Evolutionary conservation across 2,329 filamentous ascomycete species (phyloP).

Genomic region (Colletotrichum spaethianum): DNA sequence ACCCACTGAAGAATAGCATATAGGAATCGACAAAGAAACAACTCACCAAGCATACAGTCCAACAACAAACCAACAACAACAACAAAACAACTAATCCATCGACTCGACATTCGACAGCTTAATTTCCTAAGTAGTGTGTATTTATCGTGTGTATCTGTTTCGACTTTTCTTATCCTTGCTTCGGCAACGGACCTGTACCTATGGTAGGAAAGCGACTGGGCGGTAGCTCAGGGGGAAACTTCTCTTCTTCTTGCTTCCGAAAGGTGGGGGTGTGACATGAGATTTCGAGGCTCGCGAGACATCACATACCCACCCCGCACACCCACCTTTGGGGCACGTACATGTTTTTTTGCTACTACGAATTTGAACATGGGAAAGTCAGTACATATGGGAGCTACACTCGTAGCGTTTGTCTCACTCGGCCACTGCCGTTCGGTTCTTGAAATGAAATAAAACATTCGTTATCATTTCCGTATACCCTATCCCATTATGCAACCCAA

Average conservation of each 20-base stretch:
- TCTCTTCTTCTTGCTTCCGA: background rate
- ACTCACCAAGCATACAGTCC: background rate
- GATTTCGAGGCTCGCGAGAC: background rate
- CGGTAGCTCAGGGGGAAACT: background rate
- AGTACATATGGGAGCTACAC: background rate
- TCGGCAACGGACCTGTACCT: background rate
- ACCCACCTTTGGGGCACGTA: background rate
- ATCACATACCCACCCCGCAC: constrained; percentile 8
- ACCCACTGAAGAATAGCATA: background rate
- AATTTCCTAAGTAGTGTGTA: background rate
- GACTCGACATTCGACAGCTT: background rate
- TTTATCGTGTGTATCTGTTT: background rate
- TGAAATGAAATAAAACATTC: background rate
- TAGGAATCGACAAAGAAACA: background rate
- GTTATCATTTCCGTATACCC: background rate
- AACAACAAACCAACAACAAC: background rate
- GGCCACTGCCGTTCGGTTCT: background rate
- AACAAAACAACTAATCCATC: background rate
- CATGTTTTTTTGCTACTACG: background rate
- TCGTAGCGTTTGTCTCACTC: background rate
- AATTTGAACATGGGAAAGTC: background rate
- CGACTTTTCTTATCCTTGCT: background rate
- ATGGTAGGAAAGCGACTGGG: background rate
- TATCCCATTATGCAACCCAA: constrained; percentile 11
- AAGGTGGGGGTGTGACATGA: background rate